Base-by-base conservation (phyloP, 2,329 filamentous ascomycete genomes). In the Cyphellophora attinorum region DNA sequence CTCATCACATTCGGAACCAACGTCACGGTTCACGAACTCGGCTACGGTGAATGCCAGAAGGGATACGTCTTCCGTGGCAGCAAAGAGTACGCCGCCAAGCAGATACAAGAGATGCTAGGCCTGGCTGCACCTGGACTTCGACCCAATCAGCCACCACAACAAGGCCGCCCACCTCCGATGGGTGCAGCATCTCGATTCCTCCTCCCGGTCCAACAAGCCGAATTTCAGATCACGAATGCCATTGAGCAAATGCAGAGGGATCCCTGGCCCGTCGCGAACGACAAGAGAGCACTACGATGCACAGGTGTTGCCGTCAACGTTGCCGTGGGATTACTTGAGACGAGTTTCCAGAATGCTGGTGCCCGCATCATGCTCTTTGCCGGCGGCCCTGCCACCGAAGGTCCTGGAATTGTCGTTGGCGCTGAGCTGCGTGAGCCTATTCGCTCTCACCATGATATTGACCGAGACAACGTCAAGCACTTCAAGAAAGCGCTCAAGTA, bases 401-500 rank as follows among this genome's bases (percentile, higher is more conserved):
- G 91, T 1, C 91, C 91, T 8, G 91, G 91, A 41, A 86, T 94
- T 74, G 91, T 98, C 19, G 91, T 98, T 55, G 88, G 88, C 2
- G 85, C 91, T 15, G 91, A 98, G 62, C 68, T 98, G 46, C 82
- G 89, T 58, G 91, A 98, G 58, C 86, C 93, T 6, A 96, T 98
- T 47, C 81, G 91, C 54, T 96, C 89, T 27, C 91, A 98, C 63
- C 91, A 98, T 61, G 91, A 98, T 53, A 98, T 98, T 59, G 91
- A 98, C 57, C 79, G 88, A 38, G 91, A 98, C 61, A 95, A 95
- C 58, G 93, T 94, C 65, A 98, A 98, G 62, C 95, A 96, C 64
- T 96, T 93, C 67, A 98, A 98, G 72, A 98, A 98, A 65, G 91
- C 91, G 14, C 64, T 95, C 33, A 98, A 96, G 79, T 96, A 95